These are phyloP conservation scores for Neopestalotiopsis clavispora DNA, from an alignment of 2,329 filamentous ascomycete species.

Conservation along the genomic window DNA sequence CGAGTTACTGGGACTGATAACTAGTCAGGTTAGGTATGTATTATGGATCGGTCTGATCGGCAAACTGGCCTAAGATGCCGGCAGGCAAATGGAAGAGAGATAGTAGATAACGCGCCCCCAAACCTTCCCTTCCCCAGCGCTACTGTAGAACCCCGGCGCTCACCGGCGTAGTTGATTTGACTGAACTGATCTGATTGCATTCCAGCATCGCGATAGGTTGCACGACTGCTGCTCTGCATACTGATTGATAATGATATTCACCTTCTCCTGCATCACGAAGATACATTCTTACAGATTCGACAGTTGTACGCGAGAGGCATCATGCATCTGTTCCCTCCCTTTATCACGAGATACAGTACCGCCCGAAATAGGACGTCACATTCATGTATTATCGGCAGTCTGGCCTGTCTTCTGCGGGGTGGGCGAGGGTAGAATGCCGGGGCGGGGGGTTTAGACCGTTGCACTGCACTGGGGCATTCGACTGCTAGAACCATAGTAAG, in stretches of 20 bases:
- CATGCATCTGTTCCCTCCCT: background rate
- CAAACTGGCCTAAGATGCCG: background rate
- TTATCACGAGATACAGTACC: background rate
- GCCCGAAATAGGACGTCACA: background rate
- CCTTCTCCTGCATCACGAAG: background rate
- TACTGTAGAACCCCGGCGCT: background rate
- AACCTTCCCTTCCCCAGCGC: background rate
- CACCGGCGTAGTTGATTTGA: background rate
- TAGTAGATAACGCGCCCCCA: background rate
- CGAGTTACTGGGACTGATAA: background rate
- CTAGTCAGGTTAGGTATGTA: no score
- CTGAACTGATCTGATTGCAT: background rate
- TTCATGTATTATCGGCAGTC: background rate
- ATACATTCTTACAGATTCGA: background rate
- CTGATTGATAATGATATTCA: background rate
- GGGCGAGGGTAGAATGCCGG: background rate
- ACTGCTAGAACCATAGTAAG: no score
- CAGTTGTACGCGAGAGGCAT: background rate
- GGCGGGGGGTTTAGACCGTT: no score
- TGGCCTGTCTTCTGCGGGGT: background rate
- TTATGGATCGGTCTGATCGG: background rate
- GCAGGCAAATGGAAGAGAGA: background rate
- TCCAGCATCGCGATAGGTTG: background rate
- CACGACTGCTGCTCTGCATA: background rate
- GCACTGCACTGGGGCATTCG: no score